A percentile compares a stretch with the other conserved stretches of the same genome.
These are phyloP conservation scores for Beauveria asiatica DNA, from an alignment of 2,329 filamentous ascomycete genomes.

Conservation along the genomic window DNA sequence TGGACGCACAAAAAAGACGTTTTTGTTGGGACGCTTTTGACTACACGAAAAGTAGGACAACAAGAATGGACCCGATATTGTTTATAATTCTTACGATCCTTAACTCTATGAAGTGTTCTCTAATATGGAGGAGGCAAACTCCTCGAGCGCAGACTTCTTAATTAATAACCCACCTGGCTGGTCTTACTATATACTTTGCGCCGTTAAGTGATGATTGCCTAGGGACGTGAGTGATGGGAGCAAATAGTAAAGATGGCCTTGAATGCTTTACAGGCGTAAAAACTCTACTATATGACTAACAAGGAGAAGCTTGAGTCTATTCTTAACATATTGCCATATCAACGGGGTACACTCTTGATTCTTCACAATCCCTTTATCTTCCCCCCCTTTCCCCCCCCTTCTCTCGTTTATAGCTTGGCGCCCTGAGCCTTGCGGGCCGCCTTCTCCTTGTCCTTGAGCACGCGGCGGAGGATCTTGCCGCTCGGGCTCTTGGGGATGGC, in stretches of 20 bases:
- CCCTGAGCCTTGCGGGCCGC: constrained; percentile 55
- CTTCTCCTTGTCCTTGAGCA: constrained; percentile 67
- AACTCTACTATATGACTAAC: not conserved
- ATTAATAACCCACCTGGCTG: constrained; percentile 24
- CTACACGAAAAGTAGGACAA: not conserved
- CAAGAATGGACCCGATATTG: constrained; percentile 13
- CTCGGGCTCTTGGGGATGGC: constrained; percentile 64
- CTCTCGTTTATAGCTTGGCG: constrained; percentile 50
- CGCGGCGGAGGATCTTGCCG: constrained; percentile 62
- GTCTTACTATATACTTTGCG: constrained; percentile 13
- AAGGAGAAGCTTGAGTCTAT: not conserved
- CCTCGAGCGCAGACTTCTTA: not conserved
- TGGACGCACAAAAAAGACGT: not conserved
- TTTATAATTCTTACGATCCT: constrained; percentile 50
- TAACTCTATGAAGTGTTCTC: constrained; percentile 20
- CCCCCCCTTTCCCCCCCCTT: too few species aligned
- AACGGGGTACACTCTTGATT: not conserved
- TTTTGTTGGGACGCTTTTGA: not conserved
- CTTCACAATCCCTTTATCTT: not conserved
- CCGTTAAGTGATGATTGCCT: not conserved
- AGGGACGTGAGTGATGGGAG: not conserved
- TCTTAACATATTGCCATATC: not conserved
- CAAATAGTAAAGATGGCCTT: not conserved
- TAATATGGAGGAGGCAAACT: not conserved
- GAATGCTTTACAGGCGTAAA: not conserved